These are phyloP conservation scores for Spergularia marina DNA, from an alignment of 148 eudicot genomes.

Conservation along the genomic window DNA sequence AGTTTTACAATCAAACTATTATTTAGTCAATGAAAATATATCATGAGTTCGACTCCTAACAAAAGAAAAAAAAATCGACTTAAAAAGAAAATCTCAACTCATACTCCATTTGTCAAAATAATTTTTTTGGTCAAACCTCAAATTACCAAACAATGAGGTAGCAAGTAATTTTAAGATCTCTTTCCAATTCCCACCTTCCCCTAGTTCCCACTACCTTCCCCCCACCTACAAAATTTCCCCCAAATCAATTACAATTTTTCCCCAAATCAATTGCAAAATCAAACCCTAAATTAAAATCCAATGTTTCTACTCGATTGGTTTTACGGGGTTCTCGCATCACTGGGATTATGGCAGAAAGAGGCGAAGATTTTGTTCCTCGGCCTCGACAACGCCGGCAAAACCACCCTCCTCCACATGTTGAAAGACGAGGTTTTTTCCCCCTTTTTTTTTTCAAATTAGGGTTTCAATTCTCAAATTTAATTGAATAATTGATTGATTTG, in stretches of 20 bases:
- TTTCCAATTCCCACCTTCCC: too few species aligned
- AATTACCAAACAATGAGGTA: too few species aligned
- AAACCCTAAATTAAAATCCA: background rate
- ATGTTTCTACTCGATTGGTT: constrained; percentile 46
- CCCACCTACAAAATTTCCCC: too few species aligned
- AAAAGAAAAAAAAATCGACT: too few species aligned
- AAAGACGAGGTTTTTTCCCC: constrained; percentile 37
- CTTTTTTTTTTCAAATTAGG: background rate
- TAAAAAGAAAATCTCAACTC: too few species aligned
- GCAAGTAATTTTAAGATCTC: too few species aligned
- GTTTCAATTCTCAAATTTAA: background rate
- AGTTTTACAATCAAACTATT: too few species aligned
- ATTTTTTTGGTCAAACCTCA: too few species aligned
- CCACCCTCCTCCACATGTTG: constrained; percentile 42
- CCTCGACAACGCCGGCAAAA: constrained; percentile 50
- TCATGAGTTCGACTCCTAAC: too few species aligned
- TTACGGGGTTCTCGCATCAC: constrained; percentile 34
- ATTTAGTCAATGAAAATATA: too few species aligned
- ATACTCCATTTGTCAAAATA: too few species aligned
- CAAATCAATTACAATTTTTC: background rate
- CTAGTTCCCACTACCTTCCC: too few species aligned
- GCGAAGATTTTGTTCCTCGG: constrained; percentile 48
- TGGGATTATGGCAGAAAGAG: constrained; percentile 45
- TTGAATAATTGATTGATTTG: background rate
- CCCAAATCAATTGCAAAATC: background rate